Evolutionary conservation across 164 flowering plant species (phyloP).

Genomic region (Houttuynia cordata): DNA sequence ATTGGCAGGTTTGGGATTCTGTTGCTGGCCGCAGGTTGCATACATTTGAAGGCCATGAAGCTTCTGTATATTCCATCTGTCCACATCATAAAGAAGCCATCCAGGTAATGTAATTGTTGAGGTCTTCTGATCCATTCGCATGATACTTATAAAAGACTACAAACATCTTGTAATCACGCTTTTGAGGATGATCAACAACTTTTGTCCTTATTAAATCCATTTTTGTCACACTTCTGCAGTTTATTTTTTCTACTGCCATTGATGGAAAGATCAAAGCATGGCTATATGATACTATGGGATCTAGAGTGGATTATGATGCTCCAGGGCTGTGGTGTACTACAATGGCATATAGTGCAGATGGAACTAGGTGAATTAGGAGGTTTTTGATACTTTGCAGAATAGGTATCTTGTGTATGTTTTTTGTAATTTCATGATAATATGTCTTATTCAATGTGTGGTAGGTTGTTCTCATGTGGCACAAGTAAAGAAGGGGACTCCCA

Average conservation of each 20-base stretch:
- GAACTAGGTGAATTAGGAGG: constrained; percentile 34
- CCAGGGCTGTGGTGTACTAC: constrained; percentile 64
- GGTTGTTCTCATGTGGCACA: constrained; percentile 18
- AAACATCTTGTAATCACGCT: background rate
- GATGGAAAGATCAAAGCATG: constrained; percentile 85
- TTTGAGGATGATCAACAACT: background rate
- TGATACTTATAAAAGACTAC: background rate
- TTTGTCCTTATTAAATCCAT: background rate
- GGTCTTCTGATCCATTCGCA: background rate
- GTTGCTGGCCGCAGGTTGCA: constrained; percentile 34
- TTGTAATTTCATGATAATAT: background rate
- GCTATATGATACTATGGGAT: constrained; percentile 62
- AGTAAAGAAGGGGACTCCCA: constrained; percentile 19
- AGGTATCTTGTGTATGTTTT: background rate
- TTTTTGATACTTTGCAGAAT: too few relatives aligned
- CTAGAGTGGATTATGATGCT: constrained; percentile 79
- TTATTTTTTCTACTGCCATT: constrained; percentile 62
- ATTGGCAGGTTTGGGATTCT: constrained; percentile 52
- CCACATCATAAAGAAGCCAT: constrained; percentile 63
- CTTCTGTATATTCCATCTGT: constrained; percentile 67
- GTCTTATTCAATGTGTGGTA: background rate
- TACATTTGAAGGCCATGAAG: constrained; percentile 66
- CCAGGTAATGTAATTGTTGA: constrained; percentile 26
- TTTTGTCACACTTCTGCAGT: constrained; percentile 21
- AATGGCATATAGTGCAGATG: constrained; percentile 78